phyloP scores from a whole-genome alignment of 2,329 filamentous ascomycete genomes.

The Colletotrichum incanum region DNA sequence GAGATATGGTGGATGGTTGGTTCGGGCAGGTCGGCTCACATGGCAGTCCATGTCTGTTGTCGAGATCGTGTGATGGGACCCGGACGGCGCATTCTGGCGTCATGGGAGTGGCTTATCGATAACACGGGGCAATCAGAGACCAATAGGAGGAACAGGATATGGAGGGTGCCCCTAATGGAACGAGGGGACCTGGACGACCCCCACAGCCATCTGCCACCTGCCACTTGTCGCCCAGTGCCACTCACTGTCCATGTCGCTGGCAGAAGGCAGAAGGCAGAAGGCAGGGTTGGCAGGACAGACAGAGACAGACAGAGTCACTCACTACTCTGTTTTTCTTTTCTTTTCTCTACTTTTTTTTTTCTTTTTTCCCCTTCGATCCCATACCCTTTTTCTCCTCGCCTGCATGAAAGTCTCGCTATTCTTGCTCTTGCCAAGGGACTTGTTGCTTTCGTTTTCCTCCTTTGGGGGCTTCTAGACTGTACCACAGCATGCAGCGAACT shows the following conservation, averaged over 20 bases:
- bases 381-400: neutral
- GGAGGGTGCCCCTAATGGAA: too few species aligned
- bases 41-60: constrained; percentile 30
- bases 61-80: constrained; percentile 39
- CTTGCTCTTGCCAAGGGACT: neutral
- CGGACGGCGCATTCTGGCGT: constrained; percentile 38
- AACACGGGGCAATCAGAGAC: neutral
- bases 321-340: neutral
- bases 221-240: constrained; percentile 5
- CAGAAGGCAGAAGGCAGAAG: too few species aligned
- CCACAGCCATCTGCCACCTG: constrained; percentile 8
- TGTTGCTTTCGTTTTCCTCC: neutral
- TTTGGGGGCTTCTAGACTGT: neutral
- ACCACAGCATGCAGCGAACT: neutral
- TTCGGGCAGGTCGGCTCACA: constrained; percentile 33
- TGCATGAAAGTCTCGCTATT: neutral
- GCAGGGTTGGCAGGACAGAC: too few species aligned
- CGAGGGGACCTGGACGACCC: neutral
- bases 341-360: neutral
- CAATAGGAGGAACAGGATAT: constrained; percentile 10
- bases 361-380: too few species aligned
- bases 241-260: neutral
- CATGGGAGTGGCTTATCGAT: constrained; percentile 40
- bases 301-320: too few species aligned
- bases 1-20: neutral